Base-by-base conservation (phyloP, 371 early-diverging fungal species). In the Entomophthora muscae region DNA sequence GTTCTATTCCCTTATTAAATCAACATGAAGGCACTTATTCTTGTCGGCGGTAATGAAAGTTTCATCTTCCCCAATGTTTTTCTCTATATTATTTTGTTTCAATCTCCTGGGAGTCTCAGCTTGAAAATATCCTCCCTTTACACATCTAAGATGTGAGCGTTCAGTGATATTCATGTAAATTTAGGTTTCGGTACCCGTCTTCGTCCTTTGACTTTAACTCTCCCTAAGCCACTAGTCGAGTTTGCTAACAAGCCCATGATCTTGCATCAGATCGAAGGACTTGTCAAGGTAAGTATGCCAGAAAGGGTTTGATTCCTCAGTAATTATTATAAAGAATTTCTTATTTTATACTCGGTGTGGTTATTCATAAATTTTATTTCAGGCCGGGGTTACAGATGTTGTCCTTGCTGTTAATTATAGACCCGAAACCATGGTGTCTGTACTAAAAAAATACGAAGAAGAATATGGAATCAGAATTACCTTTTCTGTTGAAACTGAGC, bases 191-290 rank as follows among this genome's bases (percentile, higher is more conserved):
- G 99, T 61, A 99, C 98, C 61, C 89, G 99, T 71, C 88, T 99
- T 66, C 82, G 98, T 32, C 99, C 99, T 22, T 82, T 99, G 53
- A 99, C 99, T 7, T 82, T 98, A 63, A 91, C 99, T 57, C 74
- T 89, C 64, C 99, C 99, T 67, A 99, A 99, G 75, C 99, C 99
- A 32, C 80, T 99, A 63, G 95, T 99, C 17, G 94, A 95, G 71
- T 99, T 99, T 78, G 93, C 89, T 61, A 99, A 99, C 84, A 89
- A 86, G 74, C 99, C 99, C 52, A 99, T 99, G 89, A 91, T 99
- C 67, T 80, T 95, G 63, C 99, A 98, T 76, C 99, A 98, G 76
- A 98, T 99, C 68, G 94, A 95, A 72, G 94, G 91, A 22, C 78
- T 99, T 10, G 95, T 86, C 66, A 84, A 92, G 85, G 95, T 92